phyloP scores from a whole-genome alignment of 2,329 filamentous ascomycete species.

The Nemania bipapillata region DNA sequence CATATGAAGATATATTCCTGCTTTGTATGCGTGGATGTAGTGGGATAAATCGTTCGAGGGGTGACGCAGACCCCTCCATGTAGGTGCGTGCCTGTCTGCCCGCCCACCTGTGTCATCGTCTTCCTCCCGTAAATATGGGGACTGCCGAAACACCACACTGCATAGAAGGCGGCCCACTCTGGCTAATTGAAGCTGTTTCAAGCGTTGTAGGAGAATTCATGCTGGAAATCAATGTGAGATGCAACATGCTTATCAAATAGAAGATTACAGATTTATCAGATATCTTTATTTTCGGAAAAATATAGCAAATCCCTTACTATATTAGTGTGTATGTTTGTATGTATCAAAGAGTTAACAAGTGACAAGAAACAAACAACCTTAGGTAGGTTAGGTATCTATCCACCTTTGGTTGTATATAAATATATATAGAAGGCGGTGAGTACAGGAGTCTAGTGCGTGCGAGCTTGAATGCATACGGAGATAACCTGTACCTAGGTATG shows the following conservation, averaged over 20 bases:
- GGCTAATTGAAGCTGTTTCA: slow-evolving; percentile 36
- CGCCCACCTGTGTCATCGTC: background rate
- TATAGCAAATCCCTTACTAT: background rate
- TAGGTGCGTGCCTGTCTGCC: background rate
- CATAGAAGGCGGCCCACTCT: slow-evolving; percentile 26
- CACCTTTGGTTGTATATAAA: background rate
- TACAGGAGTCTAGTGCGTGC: too few relatives aligned
- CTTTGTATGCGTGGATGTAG: background rate
- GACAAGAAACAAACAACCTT: background rate
- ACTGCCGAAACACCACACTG: slow-evolving; percentile 29
- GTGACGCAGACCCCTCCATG: background rate
- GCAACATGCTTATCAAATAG: background rate
- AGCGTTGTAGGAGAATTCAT: slow-evolving; percentile 17
- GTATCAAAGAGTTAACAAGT: background rate
- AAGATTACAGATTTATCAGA: background rate
- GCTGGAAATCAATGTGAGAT: slow-evolving; percentile 4
- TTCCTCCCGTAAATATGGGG: slow-evolving; percentile 7
- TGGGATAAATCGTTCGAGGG: slow-evolving; percentile 7
- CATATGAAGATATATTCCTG: slow-evolving; percentile 19
- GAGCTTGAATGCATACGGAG: background rate
- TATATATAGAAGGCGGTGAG: slow-evolving; percentile 27
- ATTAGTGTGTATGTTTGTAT: background rate
- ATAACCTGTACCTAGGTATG: background rate
- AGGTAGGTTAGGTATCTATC: background rate
- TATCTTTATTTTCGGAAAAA: background rate